Base-by-base conservation (phyloP, 83 land plant species). In the Picea engelmannii region DNA sequence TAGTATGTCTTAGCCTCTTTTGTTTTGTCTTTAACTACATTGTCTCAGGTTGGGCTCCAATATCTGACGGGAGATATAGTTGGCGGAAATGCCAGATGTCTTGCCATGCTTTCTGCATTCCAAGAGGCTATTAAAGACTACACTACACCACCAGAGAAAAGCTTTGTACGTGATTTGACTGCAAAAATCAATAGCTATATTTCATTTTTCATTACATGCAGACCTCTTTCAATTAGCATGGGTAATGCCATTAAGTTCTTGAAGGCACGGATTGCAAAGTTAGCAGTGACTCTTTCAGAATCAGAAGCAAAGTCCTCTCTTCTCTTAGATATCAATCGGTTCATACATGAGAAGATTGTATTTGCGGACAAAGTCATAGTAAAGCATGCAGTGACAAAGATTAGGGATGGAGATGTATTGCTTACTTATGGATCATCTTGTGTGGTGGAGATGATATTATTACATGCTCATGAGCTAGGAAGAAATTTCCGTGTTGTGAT, bases 11-110 rank as follows among this genome's bases (percentile, higher is more conserved):
- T 12, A 69, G 12, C 25, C 27, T 79, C 42, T 9, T 42, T 17
- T 18, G 55, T 38, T 25, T 67, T 70, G 23, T 61, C 21, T 52
- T 70, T 49, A 47, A 31, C 66, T 13, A 78, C 31, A 23, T 52
- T 62, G 38, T 78, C 9, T 85, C 90, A 97, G 99, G 98, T 95
- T 82, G 99, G 99, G n/a, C 83, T 94, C 76, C 93, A 90, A 77
- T 95, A 91, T 86, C 69, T 95, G 84, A 84, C 94, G 0, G 95
- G 98, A 52, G 95, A 93, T 64, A 89, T 94, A 35, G 82, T 84
- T 81, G 99, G 99, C 63, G 99, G 99, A 44, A 97, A 97, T 89
- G 94, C 99, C 47, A 91, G 99, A 24, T 97, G 99, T 85, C 87
- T 91, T 66, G 98, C 96, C 20, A 95, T 97, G 99, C 92, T 97